Evolutionary conservation across 352 stramenopile genomes (phyloP).

Genomic region (Globisporangium takayamanum): DNA sequence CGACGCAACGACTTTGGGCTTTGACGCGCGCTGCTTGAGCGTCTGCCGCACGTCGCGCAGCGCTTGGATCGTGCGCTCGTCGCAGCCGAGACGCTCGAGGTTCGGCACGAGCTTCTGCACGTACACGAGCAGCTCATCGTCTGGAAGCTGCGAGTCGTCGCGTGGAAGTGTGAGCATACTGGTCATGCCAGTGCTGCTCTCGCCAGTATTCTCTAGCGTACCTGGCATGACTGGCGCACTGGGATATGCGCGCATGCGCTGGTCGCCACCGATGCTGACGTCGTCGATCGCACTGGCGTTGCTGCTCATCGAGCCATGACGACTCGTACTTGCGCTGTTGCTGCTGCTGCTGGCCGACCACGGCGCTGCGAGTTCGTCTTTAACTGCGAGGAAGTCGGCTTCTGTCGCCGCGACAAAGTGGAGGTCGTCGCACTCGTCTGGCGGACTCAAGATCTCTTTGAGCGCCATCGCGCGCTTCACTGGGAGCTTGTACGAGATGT

Average conservation of each 20-base stretch:
- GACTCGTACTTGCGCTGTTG: neutral
- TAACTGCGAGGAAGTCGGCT: conserved; percentile 8
- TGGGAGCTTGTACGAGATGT: conserved; percentile 9
- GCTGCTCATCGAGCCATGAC: neutral
- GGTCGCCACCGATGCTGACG: neutral
- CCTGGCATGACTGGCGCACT: too few species aligned
- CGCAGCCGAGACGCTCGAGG: conserved; percentile 15
- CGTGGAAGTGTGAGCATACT: neutral
- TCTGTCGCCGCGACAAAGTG: conserved; percentile 13
- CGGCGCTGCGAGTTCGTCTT: conserved; percentile 7
- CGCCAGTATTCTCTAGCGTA: neutral
- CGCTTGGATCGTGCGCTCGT: conserved; percentile 15
- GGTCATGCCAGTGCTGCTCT: neutral
- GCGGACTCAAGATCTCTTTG: conserved; percentile 13
- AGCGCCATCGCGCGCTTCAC: conserved; percentile 13
- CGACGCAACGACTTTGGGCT: neutral
- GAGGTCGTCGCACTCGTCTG: conserved; percentile 9
- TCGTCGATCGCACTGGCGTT: neutral
- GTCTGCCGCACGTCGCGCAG: conserved; percentile 14
- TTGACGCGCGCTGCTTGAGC: conserved; percentile 10
- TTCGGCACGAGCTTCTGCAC: conserved; percentile 17
- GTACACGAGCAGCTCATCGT: conserved; percentile 13
- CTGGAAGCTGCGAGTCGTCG: conserved; percentile 5
- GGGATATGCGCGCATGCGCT: neutral
- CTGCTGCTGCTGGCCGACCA: neutral